Evolutionary conservation across 2,329 filamentous ascomycete genomes (phyloP).

Genomic region (Coleophoma eucalyptorum): DNA sequence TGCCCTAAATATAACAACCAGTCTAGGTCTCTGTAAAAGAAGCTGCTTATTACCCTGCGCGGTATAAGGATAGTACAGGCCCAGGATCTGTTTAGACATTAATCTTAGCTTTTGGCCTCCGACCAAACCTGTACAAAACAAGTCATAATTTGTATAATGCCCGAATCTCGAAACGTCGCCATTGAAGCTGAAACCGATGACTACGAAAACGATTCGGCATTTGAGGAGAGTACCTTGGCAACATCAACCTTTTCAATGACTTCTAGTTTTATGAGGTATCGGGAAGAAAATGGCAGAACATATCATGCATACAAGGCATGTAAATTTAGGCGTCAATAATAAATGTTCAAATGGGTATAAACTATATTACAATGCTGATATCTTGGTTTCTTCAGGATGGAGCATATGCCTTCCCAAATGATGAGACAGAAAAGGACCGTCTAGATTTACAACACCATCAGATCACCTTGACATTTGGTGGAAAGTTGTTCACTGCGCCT

Average conservation of each 20-base stretch:
- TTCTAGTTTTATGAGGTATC: constrained; percentile 30
- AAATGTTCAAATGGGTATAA: too few species aligned
- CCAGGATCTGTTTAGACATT: too few species aligned
- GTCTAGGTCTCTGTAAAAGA: too few species aligned
- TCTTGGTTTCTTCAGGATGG: not conserved
- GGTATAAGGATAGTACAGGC: too few species aligned
- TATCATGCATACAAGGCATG: constrained; percentile 28
- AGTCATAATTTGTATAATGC: too few species aligned
- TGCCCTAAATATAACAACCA: too few species aligned
- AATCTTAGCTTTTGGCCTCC: too few species aligned
- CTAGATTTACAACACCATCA: constrained; percentile 32
- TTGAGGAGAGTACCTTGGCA: not conserved
- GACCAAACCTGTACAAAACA: too few species aligned
- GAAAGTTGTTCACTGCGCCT: constrained; percentile 25
- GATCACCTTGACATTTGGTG: constrained; percentile 26
- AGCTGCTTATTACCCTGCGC: too few species aligned
- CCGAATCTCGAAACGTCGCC: not conserved
- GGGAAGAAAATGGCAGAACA: constrained; percentile 31
- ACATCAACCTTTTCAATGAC: not conserved
- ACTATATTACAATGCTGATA: not conserved
- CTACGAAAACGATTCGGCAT: not conserved
- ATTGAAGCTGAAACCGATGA: not conserved
- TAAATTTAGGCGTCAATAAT: too few species aligned
- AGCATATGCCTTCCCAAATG: too few species aligned
- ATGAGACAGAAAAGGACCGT: not conserved